Conservation (phyloP, 2,329 filamentous ascomycete genomes). For the Metarhizium album region DNA sequence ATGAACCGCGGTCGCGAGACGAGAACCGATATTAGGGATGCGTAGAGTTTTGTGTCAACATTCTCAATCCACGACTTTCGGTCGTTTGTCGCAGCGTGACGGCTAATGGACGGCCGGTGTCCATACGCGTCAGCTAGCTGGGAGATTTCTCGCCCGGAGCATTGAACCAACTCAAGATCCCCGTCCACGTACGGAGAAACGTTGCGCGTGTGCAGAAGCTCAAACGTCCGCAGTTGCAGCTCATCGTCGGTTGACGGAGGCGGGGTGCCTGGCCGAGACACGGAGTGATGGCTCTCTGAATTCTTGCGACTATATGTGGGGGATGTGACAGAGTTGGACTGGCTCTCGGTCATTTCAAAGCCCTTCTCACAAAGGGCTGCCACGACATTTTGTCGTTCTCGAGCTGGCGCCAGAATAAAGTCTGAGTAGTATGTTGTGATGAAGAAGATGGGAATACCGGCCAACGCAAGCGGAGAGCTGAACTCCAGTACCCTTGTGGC, state of each 20-base stretch:
- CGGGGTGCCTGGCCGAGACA: slow-evolving; percentile 53
- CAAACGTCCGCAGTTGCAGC: slow-evolving; percentile 73
- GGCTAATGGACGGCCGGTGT: slow-evolving; percentile 24
- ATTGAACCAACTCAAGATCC: slow-evolving; percentile 65
- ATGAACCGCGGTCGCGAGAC: slow-evolving; percentile 56
- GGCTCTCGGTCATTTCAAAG: slow-evolving; percentile 70
- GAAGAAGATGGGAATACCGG: slow-evolving; percentile 94
- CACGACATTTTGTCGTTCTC: slow-evolving; percentile 63
- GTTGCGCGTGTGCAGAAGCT: slow-evolving; percentile 64
- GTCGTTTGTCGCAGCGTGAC: slow-evolving; percentile 23
- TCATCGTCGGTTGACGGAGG: slow-evolving; percentile 69
- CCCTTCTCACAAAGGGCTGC: slow-evolving; percentile 66
- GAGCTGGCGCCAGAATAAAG: slow-evolving; percentile 82
- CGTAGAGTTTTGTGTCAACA: slow-evolving; percentile 53
- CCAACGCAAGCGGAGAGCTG: slow-evolving; percentile 80
- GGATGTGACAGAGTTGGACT: slow-evolving; percentile 54
- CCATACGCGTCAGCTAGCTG: slow-evolving; percentile 28
- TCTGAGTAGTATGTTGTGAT: slow-evolving; percentile 97
- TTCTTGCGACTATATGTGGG: slow-evolving; percentile 25
- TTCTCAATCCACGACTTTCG: slow-evolving; percentile 43
- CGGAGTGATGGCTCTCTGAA: slow-evolving; percentile 20
- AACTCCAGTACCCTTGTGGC: slow-evolving; percentile 85
- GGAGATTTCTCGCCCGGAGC: slow-evolving; percentile 53
- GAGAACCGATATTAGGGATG: slow-evolving; percentile 50
- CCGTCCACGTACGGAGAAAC: slow-evolving; percentile 63